Evolutionary conservation across 345 rosid species (phyloP), one percentile per base, ranked within the genome.

Genomic region (Eucalyptus grandis): DNA sequence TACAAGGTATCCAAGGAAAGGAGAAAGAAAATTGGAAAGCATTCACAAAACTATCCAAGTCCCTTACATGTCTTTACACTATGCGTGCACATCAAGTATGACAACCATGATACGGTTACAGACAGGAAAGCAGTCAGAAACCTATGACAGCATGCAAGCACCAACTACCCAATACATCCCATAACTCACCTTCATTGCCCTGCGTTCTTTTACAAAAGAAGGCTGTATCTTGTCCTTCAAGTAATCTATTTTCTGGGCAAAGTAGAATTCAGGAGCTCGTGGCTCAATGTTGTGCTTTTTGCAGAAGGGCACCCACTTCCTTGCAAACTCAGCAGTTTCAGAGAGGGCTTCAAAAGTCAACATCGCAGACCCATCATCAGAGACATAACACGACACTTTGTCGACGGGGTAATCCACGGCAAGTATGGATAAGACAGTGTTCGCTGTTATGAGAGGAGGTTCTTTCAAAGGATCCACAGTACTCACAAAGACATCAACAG

Each of bases 361-460:
- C 99, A 98, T 98, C 86, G 99, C 99, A 56, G 99, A 95, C 92
- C 99, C 99, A 94, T 98, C 99, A 91, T 98, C 99, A 69, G 99
- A 98, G 88, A 98, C 99, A 91, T 98, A 98, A 90, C 99, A 98
- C 22, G 99, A 97, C 88, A 98, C 98, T 94, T 98, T 98, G 96
- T 98, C 99, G 40, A 96, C 99, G 3, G 99, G 99, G 92, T 98
- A 98, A 92, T 97, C 99, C 95, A 98, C 99, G 19, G 99, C 90
- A 91, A 98, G 99, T 86, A 98, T 97, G 69, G 99, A 98, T 93
- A 98, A 94, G 89, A 98, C 99, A 37, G 99, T 98, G 94, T 98
- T 98, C 60, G 99, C 99, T 47, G 99, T 98, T 54, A 98, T 69
- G 89, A 98, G 97, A 17, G 99, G 99, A 85, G 99, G 99, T 90